Evolutionary conservation across 148 eudicot species (phyloP).

Genomic region (Arbutus unedo): DNA sequence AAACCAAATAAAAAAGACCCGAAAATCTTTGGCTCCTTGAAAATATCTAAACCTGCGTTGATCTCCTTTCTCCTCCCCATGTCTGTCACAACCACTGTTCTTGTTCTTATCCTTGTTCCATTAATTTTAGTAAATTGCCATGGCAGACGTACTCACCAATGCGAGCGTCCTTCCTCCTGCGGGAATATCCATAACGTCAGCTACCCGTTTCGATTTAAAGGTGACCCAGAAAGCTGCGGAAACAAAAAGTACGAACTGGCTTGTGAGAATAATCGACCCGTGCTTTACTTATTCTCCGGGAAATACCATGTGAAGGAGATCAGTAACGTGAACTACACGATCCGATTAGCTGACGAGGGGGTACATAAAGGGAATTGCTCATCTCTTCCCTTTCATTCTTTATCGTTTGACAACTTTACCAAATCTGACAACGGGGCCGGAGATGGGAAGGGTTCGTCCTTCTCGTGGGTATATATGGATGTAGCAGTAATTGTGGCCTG

Average conservation of each 20-base stretch:
- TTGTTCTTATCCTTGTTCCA: not conserved
- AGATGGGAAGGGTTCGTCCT: too few relatives aligned
- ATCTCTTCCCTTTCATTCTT: constrained; percentile 20
- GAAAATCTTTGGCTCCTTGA: too few relatives aligned
- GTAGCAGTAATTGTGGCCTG: too few relatives aligned
- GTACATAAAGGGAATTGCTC: constrained; percentile 4
- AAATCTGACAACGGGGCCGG: too few relatives aligned
- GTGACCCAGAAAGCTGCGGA: not conserved
- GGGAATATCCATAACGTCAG: constrained; percentile 8
- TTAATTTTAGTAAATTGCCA: not conserved
- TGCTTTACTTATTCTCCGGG: not conserved
- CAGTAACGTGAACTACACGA: not conserved
- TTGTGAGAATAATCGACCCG: constrained; percentile 19
- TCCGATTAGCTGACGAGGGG: constrained; percentile 18
- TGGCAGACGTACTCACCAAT: not conserved
- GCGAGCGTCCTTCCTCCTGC: not conserved
- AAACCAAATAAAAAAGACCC: too few relatives aligned
- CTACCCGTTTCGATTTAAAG: constrained; percentile 4
- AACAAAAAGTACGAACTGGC: constrained; percentile 10
- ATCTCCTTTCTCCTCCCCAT: too few relatives aligned
- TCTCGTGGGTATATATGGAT: too few relatives aligned
- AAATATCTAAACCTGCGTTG: too few relatives aligned
- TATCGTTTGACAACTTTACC: too few relatives aligned
- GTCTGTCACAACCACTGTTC: too few relatives aligned
- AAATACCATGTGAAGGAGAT: constrained; percentile 15